Conservation (phyloP, 192 early-diverging fungal species). For the Chytriomyces hyalinus region DNA sequence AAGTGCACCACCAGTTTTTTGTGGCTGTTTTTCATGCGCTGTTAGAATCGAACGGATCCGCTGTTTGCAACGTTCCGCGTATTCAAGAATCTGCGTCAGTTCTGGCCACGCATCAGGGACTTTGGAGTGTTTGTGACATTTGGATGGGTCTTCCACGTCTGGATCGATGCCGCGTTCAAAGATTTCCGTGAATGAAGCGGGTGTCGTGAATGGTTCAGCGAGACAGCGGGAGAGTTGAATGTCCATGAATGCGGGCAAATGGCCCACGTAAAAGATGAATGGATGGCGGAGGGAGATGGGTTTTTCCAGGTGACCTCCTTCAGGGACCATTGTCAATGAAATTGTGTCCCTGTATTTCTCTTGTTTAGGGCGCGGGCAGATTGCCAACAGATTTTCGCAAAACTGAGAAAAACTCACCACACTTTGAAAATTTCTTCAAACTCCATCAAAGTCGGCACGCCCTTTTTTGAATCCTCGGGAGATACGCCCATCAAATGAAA, state of each 20-base stretch:
- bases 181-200: slow-evolving; percentile 24
- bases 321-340: slow-evolving; percentile 65
- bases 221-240: slow-evolving; percentile 45
- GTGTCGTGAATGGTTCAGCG: slow-evolving; percentile 31
- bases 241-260: slow-evolving; percentile 60
- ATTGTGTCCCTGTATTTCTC: slow-evolving; percentile 64
- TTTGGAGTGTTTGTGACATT: slow-evolving; percentile 79
- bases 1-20: slow-evolving; percentile 40
- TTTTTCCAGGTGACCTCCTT: slow-evolving; percentile 51
- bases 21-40: slow-evolving; percentile 22
- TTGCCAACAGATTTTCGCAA: neutral
- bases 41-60: slow-evolving; percentile 57
- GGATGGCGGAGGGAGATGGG: slow-evolving; percentile 89
- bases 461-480: neutral
- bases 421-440: slow-evolving; percentile 82
- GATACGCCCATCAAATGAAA: slow-evolving; percentile 44
- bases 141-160: slow-evolving; percentile 46
- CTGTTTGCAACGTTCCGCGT: slow-evolving; percentile 65
- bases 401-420: slow-evolving; percentile 52
- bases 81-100: slow-evolving; percentile 68
- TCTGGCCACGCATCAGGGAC: slow-evolving; percentile 74
- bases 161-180: slow-evolving; percentile 98
- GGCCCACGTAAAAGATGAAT: slow-evolving; percentile 89
- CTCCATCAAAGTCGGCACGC: slow-evolving; percentile 69
- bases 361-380: neutral